Base-by-base conservation (phyloP, 768 basidiomycete species). In the Lactifluus subvellereus region DNA sequence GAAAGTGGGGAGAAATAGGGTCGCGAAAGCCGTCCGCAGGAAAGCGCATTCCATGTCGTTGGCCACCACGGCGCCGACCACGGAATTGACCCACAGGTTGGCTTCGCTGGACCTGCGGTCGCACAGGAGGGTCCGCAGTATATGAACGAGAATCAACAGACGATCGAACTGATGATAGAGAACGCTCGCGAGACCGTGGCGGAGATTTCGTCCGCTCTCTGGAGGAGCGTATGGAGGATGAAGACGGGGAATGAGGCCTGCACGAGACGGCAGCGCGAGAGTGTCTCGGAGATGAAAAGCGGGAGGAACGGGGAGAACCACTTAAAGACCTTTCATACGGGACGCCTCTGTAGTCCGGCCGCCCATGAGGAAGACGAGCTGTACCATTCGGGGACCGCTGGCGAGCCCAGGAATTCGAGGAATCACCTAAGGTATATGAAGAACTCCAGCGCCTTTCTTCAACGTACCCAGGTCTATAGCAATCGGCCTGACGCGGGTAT, bases 81-180 rank as follows among this genome's bases (percentile, higher is more conserved):
- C 49, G 54, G 14, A 48, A 48, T 51, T 60, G 63, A 9, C 63
- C 63, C 8, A 64, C 58, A 45, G 63, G 58, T 16, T 60, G 59
- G 35, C 63, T 64, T 35, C 54, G 63, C n/a, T 60, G 63, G n/a
- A 64, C 10, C 8, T 32, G 59, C 30, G 49, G 54, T 47, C 40
- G 57, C 30, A 56, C 54, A 43, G 63, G 56, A 43, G 66, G 57
- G 11, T 59, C 59, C 18, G 56, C 47, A 38, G 55, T 52, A 35
- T 55, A 70, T 2, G 61, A 76, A 32, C 79, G 77, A 57, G 85
- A 85, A n/a, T 79, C 80, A 66, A 80, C 80, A 49, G 82, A 83
- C 14, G 84, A 85, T 53, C 80, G 80, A 64, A 84, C 84, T 42
- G 74, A 73, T 45, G 81, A 81, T 67, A 80, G 76, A 51, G 63